Percentiles rank a stretch among this genome's conserved stretches.
These are phyloP conservation scores for Euphorbia celastroides DNA, from an alignment of 441 rosid species.

Conservation along the genomic window DNA sequence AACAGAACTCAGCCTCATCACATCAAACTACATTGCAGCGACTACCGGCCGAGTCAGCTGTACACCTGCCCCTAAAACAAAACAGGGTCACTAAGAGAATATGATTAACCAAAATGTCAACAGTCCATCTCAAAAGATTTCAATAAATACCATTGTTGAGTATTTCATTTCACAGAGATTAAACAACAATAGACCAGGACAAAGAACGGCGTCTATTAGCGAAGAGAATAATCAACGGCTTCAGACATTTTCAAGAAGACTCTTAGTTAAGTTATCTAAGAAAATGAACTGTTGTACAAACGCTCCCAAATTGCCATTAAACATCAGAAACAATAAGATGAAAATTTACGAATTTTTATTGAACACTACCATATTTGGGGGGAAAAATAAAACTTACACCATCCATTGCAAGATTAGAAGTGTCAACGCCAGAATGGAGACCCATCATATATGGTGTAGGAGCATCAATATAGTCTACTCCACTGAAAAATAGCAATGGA, in stretches of 20 bases:
- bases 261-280: neutral
- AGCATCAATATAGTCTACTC: conserved; percentile 98
- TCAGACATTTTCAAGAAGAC: neutral
- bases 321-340: neutral
- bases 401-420: conserved; percentile 77
- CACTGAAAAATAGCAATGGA: conserved; percentile 99
- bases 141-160: neutral
- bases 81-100: neutral
- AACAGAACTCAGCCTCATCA: neutral
- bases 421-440: conserved; percentile 96
- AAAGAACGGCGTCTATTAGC: neutral
- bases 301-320: neutral
- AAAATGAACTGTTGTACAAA: neutral
- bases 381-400: conserved; percentile 64
- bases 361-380: neutral
- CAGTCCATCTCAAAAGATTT: neutral
- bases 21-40: neutral
- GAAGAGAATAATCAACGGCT: neutral
- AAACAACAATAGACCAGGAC: neutral
- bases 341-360: neutral
- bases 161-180: neutral
- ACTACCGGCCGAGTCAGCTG: neutral
- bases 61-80: neutral
- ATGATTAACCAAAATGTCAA: neutral
- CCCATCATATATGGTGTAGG: conserved; percentile 99